Percentiles rank a stretch among this genome's conserved stretches.
phyloP scores from a whole-genome alignment of 2,329 filamentous ascomycete genomes.

The Aspergillus eucalypticola region DNA sequence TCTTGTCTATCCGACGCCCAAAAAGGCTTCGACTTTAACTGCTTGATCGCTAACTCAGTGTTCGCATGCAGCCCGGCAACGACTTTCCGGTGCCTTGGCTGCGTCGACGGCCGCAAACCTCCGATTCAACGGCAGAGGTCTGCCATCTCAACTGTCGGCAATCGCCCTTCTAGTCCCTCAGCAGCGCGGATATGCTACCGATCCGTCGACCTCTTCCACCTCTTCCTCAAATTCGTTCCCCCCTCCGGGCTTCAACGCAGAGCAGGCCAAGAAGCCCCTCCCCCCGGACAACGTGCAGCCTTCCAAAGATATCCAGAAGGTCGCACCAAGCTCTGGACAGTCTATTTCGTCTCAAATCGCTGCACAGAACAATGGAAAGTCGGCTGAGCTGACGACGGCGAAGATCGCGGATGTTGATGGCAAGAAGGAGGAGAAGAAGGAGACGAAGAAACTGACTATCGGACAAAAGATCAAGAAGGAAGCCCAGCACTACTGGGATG shows the following conservation, averaged over 20 bases:
- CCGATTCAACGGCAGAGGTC: slow-evolving; percentile 34
- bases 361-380: slow-evolving; percentile 49
- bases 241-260: slow-evolving; percentile 87
- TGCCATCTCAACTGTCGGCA: slow-evolving; percentile 56
- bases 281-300: slow-evolving; percentile 53
- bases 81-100: slow-evolving; percentile 33
- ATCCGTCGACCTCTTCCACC: slow-evolving; percentile 54
- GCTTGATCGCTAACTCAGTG: slow-evolving; percentile 3
- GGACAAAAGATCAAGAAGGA: slow-evolving; percentile 96
- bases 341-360: slow-evolving; percentile 49
- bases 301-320: slow-evolving; percentile 37
- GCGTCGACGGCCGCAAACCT: slow-evolving; percentile 35
- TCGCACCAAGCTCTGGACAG: slow-evolving; percentile 40
- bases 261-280: slow-evolving; percentile 83
- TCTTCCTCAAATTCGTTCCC: slow-evolving; percentile 59
- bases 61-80: slow-evolving; percentile 32
- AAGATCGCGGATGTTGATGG: slow-evolving; percentile 56
- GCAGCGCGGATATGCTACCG: slow-evolving; percentile 55
- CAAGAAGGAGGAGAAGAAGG: slow-evolving; percentile 65
- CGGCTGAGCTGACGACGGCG: slow-evolving; percentile 64
- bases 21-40: too few relatives aligned
- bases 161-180: slow-evolving; percentile 60
- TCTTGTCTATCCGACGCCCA: too few relatives aligned
- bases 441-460: slow-evolving; percentile 82
- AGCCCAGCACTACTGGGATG: slow-evolving; percentile 93